Evolutionary conservation across 2,329 filamentous ascomycete genomes (phyloP).

Genomic region (Exophiala dermatitidis): DNA sequence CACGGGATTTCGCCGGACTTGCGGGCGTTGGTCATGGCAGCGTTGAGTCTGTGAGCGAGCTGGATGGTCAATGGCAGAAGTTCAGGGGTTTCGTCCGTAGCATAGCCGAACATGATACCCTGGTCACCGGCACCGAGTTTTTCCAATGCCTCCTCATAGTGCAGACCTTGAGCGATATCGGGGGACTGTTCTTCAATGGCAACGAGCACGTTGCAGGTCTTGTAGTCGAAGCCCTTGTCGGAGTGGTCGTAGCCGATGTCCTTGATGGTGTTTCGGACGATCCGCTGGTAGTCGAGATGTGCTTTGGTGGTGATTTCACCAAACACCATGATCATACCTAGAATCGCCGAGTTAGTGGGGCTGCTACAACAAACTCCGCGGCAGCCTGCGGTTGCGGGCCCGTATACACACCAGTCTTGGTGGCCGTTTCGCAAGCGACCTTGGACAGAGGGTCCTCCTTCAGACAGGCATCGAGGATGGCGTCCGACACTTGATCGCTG

Average conservation of each 20-base stretch:
- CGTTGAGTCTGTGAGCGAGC: conserved; percentile 94
- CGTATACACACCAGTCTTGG: conserved; percentile 74
- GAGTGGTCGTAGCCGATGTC: conserved; percentile 98
- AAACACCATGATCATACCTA: conserved; percentile 89
- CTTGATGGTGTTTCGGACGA: conserved; percentile 91
- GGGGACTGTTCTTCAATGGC: conserved; percentile 99
- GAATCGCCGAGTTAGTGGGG: conserved; percentile 2
- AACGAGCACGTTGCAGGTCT: conserved; percentile 97
- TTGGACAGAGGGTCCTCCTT: conserved; percentile 93
- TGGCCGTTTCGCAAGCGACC: conserved; percentile 97
- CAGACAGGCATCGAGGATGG: conserved; percentile 96
- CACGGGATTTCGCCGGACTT: conserved; percentile 81
- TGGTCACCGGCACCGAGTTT: conserved; percentile 98
- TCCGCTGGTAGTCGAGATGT: conserved; percentile 93
- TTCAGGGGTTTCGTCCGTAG: conserved; percentile 97
- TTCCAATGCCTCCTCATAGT: conserved; percentile 96
- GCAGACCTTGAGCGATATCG: conserved; percentile 97
- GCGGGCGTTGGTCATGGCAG: conserved; percentile 84
- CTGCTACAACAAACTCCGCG: neutral
- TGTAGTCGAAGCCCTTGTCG: conserved; percentile 98
- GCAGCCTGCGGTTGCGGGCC: conserved; percentile 1
- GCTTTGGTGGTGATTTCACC: conserved; percentile 98
- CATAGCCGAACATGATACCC: conserved; percentile 99
- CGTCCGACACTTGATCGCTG: conserved; percentile 93
- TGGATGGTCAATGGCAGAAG: conserved; percentile 89